Evolutionary conservation across 2,329 filamentous ascomycete species (phyloP).

Genomic region (Colletotrichum cuscutae): DNA sequence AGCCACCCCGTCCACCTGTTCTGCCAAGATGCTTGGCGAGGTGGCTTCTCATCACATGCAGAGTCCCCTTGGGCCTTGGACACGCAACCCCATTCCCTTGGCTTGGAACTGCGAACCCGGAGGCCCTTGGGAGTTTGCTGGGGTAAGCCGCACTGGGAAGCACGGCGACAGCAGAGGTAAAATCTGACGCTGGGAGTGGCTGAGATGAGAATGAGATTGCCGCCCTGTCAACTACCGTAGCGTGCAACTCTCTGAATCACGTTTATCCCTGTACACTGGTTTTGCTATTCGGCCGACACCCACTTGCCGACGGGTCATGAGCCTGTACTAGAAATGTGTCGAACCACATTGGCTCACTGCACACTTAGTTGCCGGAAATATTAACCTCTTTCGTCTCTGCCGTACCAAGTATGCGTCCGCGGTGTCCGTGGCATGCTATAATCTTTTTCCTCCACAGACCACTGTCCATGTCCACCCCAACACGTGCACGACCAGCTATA

Average conservation of each 20-base stretch:
- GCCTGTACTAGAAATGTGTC: background rate
- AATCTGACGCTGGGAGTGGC: slow-evolving; percentile 2
- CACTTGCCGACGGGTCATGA: background rate
- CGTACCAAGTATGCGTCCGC: background rate
- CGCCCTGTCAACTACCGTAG: background rate
- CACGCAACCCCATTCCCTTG: background rate
- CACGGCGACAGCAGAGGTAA: background rate
- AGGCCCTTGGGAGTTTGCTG: background rate
- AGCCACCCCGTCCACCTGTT: background rate
- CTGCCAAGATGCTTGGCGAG: slow-evolving; percentile 18
- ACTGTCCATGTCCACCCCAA: background rate
- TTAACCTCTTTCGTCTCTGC: background rate
- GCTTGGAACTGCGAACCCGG: background rate
- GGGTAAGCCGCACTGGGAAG: too few species aligned
- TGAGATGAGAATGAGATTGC: background rate
- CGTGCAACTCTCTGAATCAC: background rate
- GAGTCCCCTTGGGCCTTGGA: background rate
- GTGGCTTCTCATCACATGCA: background rate
- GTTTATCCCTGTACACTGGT: background rate
- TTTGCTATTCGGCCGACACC: slow-evolving; percentile 3
- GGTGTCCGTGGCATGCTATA: background rate
- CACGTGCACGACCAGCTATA: background rate
- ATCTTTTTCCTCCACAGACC: background rate
- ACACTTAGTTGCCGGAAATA: background rate
- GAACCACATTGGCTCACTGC: background rate